Conservation (phyloP, 208 protist genomes). For the Acanthamoeba healyi region DNA sequence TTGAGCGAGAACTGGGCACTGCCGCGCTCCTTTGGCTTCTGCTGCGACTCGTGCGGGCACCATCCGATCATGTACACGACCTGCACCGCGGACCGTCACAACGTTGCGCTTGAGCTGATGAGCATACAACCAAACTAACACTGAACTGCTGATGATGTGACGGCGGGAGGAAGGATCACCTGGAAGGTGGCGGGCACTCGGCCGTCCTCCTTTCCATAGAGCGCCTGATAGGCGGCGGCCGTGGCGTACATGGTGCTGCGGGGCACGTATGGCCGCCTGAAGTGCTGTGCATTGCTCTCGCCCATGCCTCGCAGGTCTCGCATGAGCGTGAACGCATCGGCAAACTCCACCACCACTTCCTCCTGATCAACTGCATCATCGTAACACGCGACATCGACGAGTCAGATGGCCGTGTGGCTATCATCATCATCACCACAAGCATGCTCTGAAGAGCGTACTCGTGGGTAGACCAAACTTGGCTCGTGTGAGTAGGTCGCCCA, state of each 20-base stretch:
- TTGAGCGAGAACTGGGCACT: constrained; percentile 50
- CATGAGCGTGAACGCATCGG: constrained; percentile 75
- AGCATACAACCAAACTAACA: neutral
- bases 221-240: constrained; percentile 25
- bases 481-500: constrained; percentile 58
- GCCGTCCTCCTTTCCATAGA: constrained; percentile 70
- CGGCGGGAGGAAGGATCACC: neutral
- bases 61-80: constrained; percentile 74
- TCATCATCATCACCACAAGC: neutral
- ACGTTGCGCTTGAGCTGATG: too few species aligned
- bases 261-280: constrained; percentile 12
- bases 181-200: constrained; percentile 74
- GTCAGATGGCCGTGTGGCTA: too few species aligned
- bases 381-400: neutral
- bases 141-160: neutral
- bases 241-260: constrained; percentile 25
- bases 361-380: constrained; percentile 55
- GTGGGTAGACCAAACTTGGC: constrained; percentile 38
- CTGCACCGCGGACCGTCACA: neutral
- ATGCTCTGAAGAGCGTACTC: neutral
- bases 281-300: constrained; percentile 65
- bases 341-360: constrained; percentile 37
- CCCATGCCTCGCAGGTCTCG: constrained; percentile 70
- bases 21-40: constrained; percentile 39
- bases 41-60: constrained; percentile 66